These are phyloP conservation scores for Cryptococcus sp. DNA, from an alignment of 1,284 basidiomycete genomes.

Conservation along the genomic window DNA sequence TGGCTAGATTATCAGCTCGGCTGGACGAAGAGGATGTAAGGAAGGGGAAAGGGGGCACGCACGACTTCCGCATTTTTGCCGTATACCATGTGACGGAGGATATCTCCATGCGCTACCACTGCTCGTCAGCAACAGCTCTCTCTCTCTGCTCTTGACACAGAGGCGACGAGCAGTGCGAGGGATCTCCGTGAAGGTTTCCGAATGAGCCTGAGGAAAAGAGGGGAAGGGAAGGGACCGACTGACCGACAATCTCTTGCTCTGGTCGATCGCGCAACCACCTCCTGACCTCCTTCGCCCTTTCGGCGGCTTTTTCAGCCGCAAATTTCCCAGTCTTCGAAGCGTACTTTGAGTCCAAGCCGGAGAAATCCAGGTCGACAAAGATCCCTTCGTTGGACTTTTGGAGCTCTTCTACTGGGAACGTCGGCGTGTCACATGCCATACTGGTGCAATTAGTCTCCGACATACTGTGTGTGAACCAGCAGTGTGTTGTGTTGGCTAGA, in stretches of 20 bases:
- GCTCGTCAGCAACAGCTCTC: background rate
- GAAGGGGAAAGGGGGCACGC: constrained; percentile 9
- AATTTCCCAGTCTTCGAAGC: constrained; percentile 43
- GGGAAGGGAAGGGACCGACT: constrained; percentile 10
- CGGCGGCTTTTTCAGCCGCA: constrained; percentile 23
- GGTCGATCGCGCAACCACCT: constrained; percentile 37
- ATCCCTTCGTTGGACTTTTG: constrained; percentile 33
- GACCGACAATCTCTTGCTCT: constrained; percentile 45
- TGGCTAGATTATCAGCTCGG: constrained; percentile 13
- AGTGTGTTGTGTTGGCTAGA: background rate
- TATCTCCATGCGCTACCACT: constrained; percentile 47
- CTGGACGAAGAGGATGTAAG: background rate
- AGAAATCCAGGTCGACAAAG: constrained; percentile 41
- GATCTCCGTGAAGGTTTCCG: too few species aligned
- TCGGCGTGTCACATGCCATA: constrained; percentile 42
- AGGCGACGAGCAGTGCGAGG: too few species aligned
- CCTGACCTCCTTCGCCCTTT: constrained; percentile 35
- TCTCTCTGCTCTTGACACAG: too few species aligned
- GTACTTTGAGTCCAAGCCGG: constrained; percentile 33
- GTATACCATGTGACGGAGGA: constrained; percentile 40
- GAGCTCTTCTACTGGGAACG: constrained; percentile 31
- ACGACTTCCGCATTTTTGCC: constrained; percentile 29
- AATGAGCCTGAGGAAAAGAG: too few species aligned
- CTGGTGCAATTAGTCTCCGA: constrained; percentile 7
- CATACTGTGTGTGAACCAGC: background rate